Base-by-base conservation (phyloP, 2,329 filamentous ascomycete genomes). In the Nothomitra cinnamomea region DNA sequence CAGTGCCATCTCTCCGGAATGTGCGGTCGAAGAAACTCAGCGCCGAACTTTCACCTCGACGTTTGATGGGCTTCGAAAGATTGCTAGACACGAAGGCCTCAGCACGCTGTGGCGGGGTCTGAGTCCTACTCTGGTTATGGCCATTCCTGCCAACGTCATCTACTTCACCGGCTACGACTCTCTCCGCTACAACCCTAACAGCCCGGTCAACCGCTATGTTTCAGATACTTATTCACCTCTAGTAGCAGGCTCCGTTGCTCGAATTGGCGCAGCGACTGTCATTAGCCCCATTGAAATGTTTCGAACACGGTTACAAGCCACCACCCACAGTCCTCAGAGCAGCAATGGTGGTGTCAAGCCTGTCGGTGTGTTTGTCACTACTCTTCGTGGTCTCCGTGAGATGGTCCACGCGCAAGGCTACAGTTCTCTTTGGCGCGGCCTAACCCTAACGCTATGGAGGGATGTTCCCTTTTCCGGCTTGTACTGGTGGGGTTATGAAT, bases 131-230 rank as follows among this genome's bases (percentile, higher is more conserved):
- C 71, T 98, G 21, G 77, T 88, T 58, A 98, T 98, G 92, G 82
- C 88, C 0, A 78, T 98, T 4, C 92, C 92, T 0, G 87, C 82
- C 24, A 98, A 98, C 65, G 92, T 98, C 60, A 96, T 98, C 59
- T 98, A 98, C 69, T 95, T 96, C 63, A 94, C 92, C 12, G 92
- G 92, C 40, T 98, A 98, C 67, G 92, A 98, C 64, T 95, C 88
- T 84, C 67, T 98, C 55, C 82, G 92, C 36, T 85, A 77, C 58
- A 84, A 86, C 61, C 71, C 73, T 1, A 70, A 70, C 42, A 94
- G 86, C 60, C 89, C 88, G 0, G 77, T 96, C 57, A 76, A 75
- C 36, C 73, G 72, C 42, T 60, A 75, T 19, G 65, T 82, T 8
- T 76, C 77, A 13, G 85, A 90, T 59, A 75, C 78, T 7, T 87